Conservation (phyloP, 305 asterid genomes). For the Solanum hybrid region DNA sequence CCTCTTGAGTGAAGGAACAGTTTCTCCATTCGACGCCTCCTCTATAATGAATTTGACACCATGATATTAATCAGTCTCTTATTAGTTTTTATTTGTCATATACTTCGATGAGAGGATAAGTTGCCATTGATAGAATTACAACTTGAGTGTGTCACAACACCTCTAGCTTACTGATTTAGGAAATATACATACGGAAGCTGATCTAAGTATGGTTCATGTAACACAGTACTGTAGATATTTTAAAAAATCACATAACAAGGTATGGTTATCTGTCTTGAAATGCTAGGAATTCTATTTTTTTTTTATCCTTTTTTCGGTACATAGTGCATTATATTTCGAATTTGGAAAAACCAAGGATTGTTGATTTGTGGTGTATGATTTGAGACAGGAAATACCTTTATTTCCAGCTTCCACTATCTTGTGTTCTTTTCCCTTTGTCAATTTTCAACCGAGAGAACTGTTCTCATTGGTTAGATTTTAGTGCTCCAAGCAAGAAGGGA, state of each 20-base stretch:
- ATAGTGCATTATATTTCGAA: background rate
- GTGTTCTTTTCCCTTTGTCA: background rate
- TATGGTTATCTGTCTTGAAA: background rate
- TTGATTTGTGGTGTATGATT: background rate
- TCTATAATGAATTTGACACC: constrained; percentile 31
- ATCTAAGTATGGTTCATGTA: background rate
- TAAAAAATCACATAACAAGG: background rate
- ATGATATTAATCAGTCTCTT: constrained; percentile 5
- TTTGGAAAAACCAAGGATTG: background rate
- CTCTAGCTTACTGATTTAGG: background rate
- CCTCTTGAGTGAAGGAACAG: constrained; percentile 66
- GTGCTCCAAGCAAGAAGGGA: background rate
- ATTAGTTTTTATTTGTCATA: background rate
- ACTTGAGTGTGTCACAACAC: background rate
- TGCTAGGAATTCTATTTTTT: background rate
- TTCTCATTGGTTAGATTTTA: background rate
- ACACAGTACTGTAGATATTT: background rate
- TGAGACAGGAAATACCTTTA: background rate
- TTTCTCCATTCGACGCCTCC: constrained; percentile 41
- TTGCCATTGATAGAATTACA: background rate
- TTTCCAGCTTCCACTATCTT: background rate
- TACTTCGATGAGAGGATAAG: background rate
- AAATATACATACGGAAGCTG: background rate
- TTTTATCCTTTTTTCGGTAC: background rate
- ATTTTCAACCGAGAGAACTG: background rate